Evolutionary conservation across 768 basidiomycete genomes (phyloP).

Genomic region (Mycena vulgaris): DNA sequence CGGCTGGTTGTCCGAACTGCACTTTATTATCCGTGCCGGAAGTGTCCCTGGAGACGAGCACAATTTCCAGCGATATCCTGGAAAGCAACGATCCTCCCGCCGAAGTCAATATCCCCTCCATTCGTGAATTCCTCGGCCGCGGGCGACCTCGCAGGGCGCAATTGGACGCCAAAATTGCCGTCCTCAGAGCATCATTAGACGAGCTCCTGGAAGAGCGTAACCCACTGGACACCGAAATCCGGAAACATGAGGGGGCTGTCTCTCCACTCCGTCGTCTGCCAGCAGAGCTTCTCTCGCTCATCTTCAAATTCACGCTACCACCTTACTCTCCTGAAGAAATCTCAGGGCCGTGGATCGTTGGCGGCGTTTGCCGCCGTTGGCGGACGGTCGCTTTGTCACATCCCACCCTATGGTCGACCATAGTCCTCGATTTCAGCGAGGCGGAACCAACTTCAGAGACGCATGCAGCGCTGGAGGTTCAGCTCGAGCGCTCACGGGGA

Average conservation of each 20-base stretch:
- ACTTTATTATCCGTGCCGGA: too few species aligned
- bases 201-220: background rate
- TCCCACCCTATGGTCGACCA: background rate
- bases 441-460: background rate
- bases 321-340: background rate
- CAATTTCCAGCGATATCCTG: slow-evolving; percentile 2
- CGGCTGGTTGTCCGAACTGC: too few species aligned
- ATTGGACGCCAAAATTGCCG: background rate
- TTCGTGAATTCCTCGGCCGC: slow-evolving; percentile 5
- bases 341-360: slow-evolving; percentile 8
- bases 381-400: slow-evolving; percentile 5
- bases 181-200: background rate
- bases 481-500: slow-evolving; percentile 4
- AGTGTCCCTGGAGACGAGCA: background rate
- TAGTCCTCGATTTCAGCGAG: background rate
- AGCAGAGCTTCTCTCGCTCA: slow-evolving; percentile 21
- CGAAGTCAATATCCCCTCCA: slow-evolving; percentile 2
- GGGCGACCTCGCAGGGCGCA: background rate
- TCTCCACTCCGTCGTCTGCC: slow-evolving; percentile 18
- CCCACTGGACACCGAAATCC: background rate
- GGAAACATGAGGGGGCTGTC: slow-evolving; percentile 12
- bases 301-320: slow-evolving; percentile 10
- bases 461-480: background rate
- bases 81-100: background rate
- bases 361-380: slow-evolving; percentile 21